Base-by-base conservation (phyloP, 257 asterid species). In the Cruciata laevipes region DNA sequence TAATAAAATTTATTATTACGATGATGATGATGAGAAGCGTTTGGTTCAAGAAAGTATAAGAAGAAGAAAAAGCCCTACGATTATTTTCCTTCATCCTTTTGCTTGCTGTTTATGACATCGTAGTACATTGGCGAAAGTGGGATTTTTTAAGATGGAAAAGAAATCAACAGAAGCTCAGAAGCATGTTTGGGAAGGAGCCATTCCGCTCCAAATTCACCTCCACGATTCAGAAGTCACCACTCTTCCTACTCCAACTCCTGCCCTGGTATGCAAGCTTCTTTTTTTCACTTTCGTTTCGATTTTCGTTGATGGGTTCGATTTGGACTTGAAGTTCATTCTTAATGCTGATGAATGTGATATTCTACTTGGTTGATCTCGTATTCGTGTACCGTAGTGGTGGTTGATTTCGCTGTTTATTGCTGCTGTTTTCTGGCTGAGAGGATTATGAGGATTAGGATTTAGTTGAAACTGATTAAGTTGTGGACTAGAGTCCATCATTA, bases 121-220 rank as follows among this genome's bases (percentile, higher is more conserved):
- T 25, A 25, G 37, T 2, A 1, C 56, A 49, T 18, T 49, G 56
- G 42, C 13, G 42, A 37, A 37, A 37, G 42, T 37, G 10, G 42
- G 42, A 16, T 61, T 27, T 61, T 32, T 24, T 17, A 35, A 18
- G 21, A 71, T 77, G 82, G 80, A 62, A 27, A 67, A 23, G 17
- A 75, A 71, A 75, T 87, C 82, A 73, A 81, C 85, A 33, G 96
- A 84, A 83, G 98, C 97, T 66, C 94, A 83, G 51, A 85, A 74
- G 67, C 86, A 75, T 61, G 88, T 86, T 2, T 91, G 99, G 99
- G 84, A 81, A 69, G 98, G 98, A 56, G 91, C 96, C 30, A 81
- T 91, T 69, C 99, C 99, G n/a, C 91, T 95, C 24, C 98, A 87
- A 77, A 90, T 95, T 81, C 96, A 86, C 77, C 99, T 95, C 82